A percentile compares a stretch with the other conserved stretches of the same genome.
Conservation (phyloP, 2,329 filamentous ascomycete genomes). For the Cercospora beticola region DNA sequence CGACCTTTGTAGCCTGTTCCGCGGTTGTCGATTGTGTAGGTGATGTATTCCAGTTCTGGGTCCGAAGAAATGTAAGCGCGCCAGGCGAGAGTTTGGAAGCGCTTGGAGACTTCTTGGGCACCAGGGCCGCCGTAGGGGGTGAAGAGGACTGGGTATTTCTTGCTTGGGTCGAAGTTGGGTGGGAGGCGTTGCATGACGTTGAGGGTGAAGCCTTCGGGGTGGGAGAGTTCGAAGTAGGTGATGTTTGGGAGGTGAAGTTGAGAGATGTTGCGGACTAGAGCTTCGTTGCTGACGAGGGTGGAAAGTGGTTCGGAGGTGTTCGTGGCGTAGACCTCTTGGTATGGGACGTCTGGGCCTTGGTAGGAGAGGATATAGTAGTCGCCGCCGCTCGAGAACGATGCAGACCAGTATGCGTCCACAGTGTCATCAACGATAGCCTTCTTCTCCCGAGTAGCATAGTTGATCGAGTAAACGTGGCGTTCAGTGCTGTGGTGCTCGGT, state of each 20-base stretch:
- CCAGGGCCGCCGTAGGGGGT: conserved; percentile 68
- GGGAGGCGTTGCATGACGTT: conserved; percentile 67
- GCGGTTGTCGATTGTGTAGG: conserved; percentile 67
- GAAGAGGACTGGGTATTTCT: conserved; percentile 67
- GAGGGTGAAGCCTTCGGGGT: conserved; percentile 60
- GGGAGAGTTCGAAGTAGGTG: conserved; percentile 62
- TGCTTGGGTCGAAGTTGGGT: conserved; percentile 60
- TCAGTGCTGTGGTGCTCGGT: conserved; percentile 67
- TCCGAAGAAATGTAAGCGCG: conserved; percentile 65
- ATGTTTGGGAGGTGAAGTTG: conserved; percentile 64
- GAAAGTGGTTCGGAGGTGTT: conserved; percentile 58
- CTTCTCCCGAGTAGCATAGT: conserved; percentile 55
- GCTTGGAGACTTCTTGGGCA: conserved; percentile 61
- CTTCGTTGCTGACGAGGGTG: conserved; percentile 61
- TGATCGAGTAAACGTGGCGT: conserved; percentile 66
- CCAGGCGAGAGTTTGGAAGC: conserved; percentile 58
- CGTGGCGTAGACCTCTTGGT: conserved; percentile 64
- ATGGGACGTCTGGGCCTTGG: conserved; percentile 65
- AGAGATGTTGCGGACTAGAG: conserved; percentile 55
- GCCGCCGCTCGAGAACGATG: conserved; percentile 62
- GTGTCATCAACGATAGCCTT: conserved; percentile 63
- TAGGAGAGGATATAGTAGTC: conserved; percentile 68
- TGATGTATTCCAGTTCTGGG: conserved; percentile 65
- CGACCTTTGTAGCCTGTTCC: conserved; percentile 66
- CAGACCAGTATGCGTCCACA: conserved; percentile 59